phyloP scores from a whole-genome alignment of 345 rosid species.

The Nephelium lappaceum region DNA sequence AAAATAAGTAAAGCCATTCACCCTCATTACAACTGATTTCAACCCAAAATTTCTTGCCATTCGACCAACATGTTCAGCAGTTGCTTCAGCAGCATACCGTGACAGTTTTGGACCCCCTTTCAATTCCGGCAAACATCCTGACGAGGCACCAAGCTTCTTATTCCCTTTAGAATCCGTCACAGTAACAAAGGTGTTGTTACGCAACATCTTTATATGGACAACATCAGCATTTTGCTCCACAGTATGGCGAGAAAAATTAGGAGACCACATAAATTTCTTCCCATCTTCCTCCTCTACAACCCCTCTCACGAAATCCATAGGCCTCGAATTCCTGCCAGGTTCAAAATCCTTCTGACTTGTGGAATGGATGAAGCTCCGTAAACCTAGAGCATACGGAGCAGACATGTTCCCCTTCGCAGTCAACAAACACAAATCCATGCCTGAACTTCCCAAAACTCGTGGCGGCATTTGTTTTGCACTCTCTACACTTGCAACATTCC shows the following conservation, averaged over 20 bases:
- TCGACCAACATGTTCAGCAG: constrained; percentile 84
- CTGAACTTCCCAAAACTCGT: constrained; percentile 21
- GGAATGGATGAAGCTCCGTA: constrained; percentile 37
- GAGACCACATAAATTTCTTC: constrained; percentile 15
- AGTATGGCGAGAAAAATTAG: constrained; percentile 27
- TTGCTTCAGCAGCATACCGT: constrained; percentile 81
- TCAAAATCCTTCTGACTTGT: constrained; percentile 33
- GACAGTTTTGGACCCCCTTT: constrained; percentile 67
- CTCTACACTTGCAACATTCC: constrained; percentile 26
- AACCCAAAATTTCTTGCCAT: constrained; percentile 64
- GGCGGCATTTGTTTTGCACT: constrained; percentile 8
- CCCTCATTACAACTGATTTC: constrained; percentile 80
- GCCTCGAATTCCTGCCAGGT: constrained; percentile 22
- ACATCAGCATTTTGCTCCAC: constrained; percentile 61
- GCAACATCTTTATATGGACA: constrained; percentile 66
- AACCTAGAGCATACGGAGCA: constrained; percentile 31
- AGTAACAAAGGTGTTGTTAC: constrained; percentile 78
- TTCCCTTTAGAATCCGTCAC: constrained; percentile 86
- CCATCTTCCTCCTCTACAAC: constrained; percentile 47
- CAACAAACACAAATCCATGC: constrained; percentile 14
- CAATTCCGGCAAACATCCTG: constrained; percentile 57
- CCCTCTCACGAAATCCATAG: constrained; percentile 56
- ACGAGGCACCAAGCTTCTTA: constrained; percentile 55
- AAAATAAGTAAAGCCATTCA: constrained; percentile 78
- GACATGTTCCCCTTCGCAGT: constrained; percentile 21